Percentiles rank a stretch among this genome's conserved stretches.
phyloP scores from a whole-genome alignment of 305 asterid genomes.

The Coffea humblotiana region DNA sequence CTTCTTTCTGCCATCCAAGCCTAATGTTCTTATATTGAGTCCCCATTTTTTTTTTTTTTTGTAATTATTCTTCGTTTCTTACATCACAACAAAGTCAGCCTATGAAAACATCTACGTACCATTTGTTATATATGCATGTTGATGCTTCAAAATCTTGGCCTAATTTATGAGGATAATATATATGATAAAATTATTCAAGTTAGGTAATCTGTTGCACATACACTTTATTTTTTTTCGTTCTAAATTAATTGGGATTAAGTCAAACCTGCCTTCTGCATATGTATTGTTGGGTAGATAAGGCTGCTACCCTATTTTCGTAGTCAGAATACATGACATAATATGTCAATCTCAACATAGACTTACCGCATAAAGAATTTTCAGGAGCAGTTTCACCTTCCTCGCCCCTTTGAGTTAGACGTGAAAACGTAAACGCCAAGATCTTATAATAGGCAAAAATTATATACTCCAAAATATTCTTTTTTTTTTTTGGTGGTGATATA shows the following conservation, averaged over 20 bases:
- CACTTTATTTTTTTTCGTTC: too few relatives aligned
- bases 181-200: not conserved
- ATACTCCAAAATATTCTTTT: not conserved
- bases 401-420: conserved; percentile 21
- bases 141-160: not conserved
- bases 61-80: not conserved
- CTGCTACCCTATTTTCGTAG: not conserved
- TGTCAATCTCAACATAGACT: not conserved
- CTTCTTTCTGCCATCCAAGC: not conserved
- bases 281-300: not conserved
- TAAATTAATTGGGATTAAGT: not conserved
- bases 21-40: not conserved
- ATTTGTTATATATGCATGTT: not conserved
- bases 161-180: not conserved
- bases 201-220: not conserved
- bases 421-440: not conserved
- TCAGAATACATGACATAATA: conserved; percentile 18
- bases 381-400: conserved; percentile 22
- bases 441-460: not conserved
- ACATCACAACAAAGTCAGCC: not conserved
- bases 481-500: not conserved
- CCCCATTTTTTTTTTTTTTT: not conserved
- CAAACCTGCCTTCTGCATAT: not conserved
- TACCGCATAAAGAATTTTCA: not conserved
- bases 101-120: not conserved